A percentile compares a stretch with the other conserved stretches of the same genome.
These are phyloP conservation scores for Geranium rotundifolium DNA, from an alignment of 345 rosid species.

Conservation along the genomic window DNA sequence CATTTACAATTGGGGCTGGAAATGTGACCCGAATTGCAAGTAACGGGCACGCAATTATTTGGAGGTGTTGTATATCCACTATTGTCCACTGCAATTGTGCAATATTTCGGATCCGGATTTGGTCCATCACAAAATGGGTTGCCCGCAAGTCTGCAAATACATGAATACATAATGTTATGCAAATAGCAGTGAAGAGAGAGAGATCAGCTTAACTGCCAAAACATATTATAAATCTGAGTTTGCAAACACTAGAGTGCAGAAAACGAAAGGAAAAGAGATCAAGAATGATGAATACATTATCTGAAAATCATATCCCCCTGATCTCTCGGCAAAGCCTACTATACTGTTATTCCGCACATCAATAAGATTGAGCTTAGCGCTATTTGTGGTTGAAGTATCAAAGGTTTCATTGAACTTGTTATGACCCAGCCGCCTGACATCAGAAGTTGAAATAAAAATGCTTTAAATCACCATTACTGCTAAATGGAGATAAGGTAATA, in stretches of 20 bases:
- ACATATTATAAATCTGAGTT: not conserved
- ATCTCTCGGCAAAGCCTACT: conserved; percentile 9
- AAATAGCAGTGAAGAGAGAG: not conserved
- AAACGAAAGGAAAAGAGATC: not conserved
- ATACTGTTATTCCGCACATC: conserved; percentile 50
- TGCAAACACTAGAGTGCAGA: not conserved
- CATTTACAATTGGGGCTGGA: conserved; percentile 62
- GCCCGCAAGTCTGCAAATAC: conserved; percentile 43
- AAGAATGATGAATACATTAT: conserved; percentile 37
- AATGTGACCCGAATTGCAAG: conserved; percentile 25
- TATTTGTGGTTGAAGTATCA: conserved; percentile 32
- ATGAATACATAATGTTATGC: not conserved
- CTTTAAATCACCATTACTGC: not conserved
- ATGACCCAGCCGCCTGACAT: conserved; percentile 33
- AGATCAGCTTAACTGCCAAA: not conserved
- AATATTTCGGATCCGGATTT: conserved; percentile 28
- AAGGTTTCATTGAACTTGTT: conserved; percentile 45
- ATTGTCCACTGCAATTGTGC: conserved; percentile 19
- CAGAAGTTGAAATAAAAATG: not conserved
- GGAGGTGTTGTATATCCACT: conserved; percentile 29
- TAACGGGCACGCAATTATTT: conserved; percentile 27
- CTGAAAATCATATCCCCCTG: conserved; percentile 4
- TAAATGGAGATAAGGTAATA: not conserved
- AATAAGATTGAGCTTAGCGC: conserved; percentile 35
- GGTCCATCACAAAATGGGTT: conserved; percentile 45